Conservation (phyloP, 2,329 filamentous ascomycete genomes). For the Sporothrix phasma region DNA sequence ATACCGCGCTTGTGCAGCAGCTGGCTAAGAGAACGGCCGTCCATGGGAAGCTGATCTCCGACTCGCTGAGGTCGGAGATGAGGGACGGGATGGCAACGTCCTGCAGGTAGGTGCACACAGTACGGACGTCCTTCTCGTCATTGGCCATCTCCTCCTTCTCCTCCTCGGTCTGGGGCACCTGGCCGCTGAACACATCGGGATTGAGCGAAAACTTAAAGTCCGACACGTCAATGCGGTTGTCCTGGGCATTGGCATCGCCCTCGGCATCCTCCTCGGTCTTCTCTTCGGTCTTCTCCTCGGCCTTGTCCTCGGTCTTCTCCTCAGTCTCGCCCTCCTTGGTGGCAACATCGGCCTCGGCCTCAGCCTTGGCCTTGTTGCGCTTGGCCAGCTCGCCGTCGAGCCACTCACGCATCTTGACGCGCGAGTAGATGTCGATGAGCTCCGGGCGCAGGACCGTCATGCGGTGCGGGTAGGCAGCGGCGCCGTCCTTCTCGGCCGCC, state of each 20-base stretch:
- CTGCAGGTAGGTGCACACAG: slow-evolving; percentile 69
- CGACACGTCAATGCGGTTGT: slow-evolving; percentile 72
- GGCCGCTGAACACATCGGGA: slow-evolving; percentile 90
- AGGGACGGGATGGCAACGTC: slow-evolving; percentile 74
- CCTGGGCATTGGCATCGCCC: slow-evolving; percentile 14
- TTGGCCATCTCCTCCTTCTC: slow-evolving; percentile 75
- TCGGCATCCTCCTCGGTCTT: slow-evolving; percentile 24
- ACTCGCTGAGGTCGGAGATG: slow-evolving; percentile 76
- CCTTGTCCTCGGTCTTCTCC: slow-evolving; percentile 41
- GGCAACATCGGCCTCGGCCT: slow-evolving; percentile 8
- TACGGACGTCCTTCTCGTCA: slow-evolving; percentile 82
- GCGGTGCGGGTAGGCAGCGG: slow-evolving; percentile 71
- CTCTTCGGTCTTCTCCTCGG: slow-evolving; percentile 25
- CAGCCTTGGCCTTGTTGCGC: slow-evolving; percentile 36
- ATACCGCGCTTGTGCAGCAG: slow-evolving; percentile 94
- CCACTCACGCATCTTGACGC: slow-evolving; percentile 80
- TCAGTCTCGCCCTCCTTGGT: slow-evolving; percentile 45
- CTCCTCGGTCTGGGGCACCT: slow-evolving; percentile 77
- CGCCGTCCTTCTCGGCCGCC: slow-evolving; percentile 26
- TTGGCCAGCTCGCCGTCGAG: slow-evolving; percentile 68
- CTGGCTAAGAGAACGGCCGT: slow-evolving; percentile 80
- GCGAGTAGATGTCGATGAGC: slow-evolving; percentile 76
- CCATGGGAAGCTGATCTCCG: slow-evolving; percentile 97
- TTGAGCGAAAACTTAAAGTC: slow-evolving; percentile 84
- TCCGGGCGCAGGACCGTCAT: slow-evolving; percentile 93